Evolutionary conservation across 306 rosid genomes (phyloP).

Genomic region (Vachellia pachyceras): DNA sequence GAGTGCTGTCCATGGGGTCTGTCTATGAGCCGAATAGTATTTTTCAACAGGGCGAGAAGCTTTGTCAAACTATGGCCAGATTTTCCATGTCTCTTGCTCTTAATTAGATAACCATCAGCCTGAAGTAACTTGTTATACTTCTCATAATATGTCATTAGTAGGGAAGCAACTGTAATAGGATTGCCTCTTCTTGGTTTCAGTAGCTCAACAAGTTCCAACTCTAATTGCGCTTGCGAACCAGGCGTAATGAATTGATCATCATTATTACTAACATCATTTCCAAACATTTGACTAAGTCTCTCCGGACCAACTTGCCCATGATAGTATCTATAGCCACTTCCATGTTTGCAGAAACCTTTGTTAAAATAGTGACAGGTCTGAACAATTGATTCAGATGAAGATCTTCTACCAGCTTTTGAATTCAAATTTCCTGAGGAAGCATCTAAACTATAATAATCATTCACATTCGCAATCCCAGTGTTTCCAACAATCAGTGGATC

Average conservation of each 20-base stretch:
- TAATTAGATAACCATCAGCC: conserved; percentile 87
- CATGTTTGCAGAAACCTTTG: conserved; percentile 87
- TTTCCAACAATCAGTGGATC: conserved; percentile 47
- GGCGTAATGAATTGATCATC: conserved; percentile 61
- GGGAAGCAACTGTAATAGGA: conserved; percentile 85
- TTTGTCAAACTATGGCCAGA: conserved; percentile 86
- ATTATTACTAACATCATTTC: conserved; percentile 38
- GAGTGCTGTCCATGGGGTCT: conserved; percentile 96
- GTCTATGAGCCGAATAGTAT: conserved; percentile 71
- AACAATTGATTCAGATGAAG: conserved; percentile 55
- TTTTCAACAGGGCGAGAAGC: conserved; percentile 71
- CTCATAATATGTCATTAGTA: conserved; percentile 81
- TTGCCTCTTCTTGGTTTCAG: conserved; percentile 64
- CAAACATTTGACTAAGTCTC: conserved; percentile 50
- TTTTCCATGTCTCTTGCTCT: conserved; percentile 92
- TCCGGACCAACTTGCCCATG: conserved; percentile 59
- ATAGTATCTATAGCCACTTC: conserved; percentile 65
- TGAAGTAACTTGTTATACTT: conserved; percentile 74
- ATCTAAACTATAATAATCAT: conserved; percentile 50
- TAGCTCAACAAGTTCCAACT: conserved; percentile 72
- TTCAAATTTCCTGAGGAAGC: conserved; percentile 34
- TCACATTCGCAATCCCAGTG: conserved; percentile 34
- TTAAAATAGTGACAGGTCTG: conserved; percentile 75
- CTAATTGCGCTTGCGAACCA: conserved; percentile 67
- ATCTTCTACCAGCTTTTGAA: conserved; percentile 44